Evolutionary conservation across 2,329 filamentous ascomycete species (phyloP).

Genomic region (Paraconiothyrium brasiliense): DNA sequence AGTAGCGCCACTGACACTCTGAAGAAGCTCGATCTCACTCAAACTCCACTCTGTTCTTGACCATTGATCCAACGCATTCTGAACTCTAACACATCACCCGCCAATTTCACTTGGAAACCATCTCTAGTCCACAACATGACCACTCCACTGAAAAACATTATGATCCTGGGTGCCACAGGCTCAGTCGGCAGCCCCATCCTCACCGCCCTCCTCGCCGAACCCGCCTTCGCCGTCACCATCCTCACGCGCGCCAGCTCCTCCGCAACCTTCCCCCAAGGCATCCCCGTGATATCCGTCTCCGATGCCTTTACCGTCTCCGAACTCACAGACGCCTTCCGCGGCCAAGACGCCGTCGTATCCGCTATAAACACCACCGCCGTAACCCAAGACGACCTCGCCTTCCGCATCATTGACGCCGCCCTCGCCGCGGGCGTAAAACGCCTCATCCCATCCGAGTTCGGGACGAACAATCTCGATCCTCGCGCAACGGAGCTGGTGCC

Average conservation of each 20-base stretch:
- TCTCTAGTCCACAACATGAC: too few relatives aligned
- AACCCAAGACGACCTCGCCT: constrained; percentile 23
- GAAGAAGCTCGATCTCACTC: too few relatives aligned
- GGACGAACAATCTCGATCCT: constrained; percentile 48
- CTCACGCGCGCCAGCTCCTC: constrained; percentile 40
- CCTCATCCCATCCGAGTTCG: constrained; percentile 54
- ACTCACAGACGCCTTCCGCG: constrained; percentile 45
- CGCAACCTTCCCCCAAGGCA: constrained; percentile 31
- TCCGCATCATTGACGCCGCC: constrained; percentile 51
- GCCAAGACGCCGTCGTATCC: constrained; percentile 51
- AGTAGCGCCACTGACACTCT: too few relatives aligned
- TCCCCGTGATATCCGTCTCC: constrained; percentile 41
- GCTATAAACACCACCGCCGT: constrained; percentile 38
- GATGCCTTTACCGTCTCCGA: constrained; percentile 32
- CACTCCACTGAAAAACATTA: constrained; percentile 28
- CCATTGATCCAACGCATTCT: too few relatives aligned
- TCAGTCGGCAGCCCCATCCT: constrained; percentile 37
- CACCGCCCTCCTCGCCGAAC: constrained; percentile 44
- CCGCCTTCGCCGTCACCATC: constrained; percentile 46
- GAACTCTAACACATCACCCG: too few relatives aligned
- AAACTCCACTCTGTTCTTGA: too few relatives aligned
- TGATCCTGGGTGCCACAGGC: constrained; percentile 41
- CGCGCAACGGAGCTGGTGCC: constrained; percentile 42
- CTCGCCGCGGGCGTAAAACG: constrained; percentile 51
- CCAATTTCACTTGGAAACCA: too few relatives aligned